phyloP scores from a whole-genome alignment of 345 rosid species.

The Eucalyptus melliodora region DNA sequence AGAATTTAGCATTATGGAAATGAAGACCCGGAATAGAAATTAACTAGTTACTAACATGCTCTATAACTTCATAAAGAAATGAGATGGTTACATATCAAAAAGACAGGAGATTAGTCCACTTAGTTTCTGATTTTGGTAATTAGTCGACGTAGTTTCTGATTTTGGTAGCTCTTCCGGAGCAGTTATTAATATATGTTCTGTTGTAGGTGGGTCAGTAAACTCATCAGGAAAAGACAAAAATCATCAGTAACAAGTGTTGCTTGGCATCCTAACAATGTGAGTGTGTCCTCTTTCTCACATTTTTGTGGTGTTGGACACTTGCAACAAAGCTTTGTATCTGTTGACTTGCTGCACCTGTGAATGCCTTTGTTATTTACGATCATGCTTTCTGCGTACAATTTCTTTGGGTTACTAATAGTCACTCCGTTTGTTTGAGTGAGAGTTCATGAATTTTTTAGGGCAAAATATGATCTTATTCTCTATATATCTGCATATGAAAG shows the following conservation, averaged over 20 bases:
- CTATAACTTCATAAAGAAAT: neutral
- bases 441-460: neutral
- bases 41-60: too few relatives aligned
- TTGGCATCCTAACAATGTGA: constrained; percentile 96
- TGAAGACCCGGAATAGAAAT: too few relatives aligned
- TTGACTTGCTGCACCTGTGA: neutral
- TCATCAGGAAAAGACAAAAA: constrained; percentile 77
- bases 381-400: neutral
- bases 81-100: neutral
- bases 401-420: neutral
- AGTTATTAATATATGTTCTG: neutral
- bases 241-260: constrained; percentile 92
- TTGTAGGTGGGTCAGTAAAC: constrained; percentile 98
- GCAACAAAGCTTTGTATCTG: neutral
- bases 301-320: neutral
- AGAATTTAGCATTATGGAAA: too few relatives aligned
- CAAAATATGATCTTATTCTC: neutral
- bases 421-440: neutral
- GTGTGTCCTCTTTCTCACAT: neutral
- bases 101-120: neutral
- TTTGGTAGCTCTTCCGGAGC: neutral
- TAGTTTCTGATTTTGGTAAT: neutral
- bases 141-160: neutral
- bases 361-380: neutral
- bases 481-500: neutral